A percentile compares a stretch with the other conserved stretches of the same genome.
Conservation (phyloP, 495 filamentous ascomycete species). For the Bathelium albidoporum region DNA sequence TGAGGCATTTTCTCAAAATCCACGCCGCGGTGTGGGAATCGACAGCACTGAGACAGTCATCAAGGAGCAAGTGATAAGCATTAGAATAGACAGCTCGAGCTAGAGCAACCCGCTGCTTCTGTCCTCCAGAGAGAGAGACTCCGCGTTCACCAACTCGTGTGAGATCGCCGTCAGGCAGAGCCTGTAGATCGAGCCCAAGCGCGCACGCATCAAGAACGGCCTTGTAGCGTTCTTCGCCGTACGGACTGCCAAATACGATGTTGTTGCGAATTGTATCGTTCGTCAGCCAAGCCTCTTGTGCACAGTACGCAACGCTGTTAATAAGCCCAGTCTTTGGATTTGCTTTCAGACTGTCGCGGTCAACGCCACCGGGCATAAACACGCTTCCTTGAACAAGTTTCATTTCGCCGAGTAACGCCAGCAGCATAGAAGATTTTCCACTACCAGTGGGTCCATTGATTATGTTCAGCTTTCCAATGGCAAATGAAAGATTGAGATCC, state of each 20-base stretch:
- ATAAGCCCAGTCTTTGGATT: too few relatives aligned
- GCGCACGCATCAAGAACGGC: conserved; percentile 52
- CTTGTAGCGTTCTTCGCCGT: conserved; percentile 48
- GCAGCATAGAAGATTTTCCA: not conserved
- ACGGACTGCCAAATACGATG: conserved; percentile 43
- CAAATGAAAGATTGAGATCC: too few relatives aligned
- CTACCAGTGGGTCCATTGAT: not conserved
- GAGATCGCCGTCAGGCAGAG: conserved; percentile 45
- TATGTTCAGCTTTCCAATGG: not conserved
- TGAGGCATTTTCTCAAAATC: conserved; percentile 47
- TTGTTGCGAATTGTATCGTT: conserved; percentile 50
- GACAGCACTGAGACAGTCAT: conserved; percentile 52
- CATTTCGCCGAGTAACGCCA: not conserved
- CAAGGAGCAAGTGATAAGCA: conserved; percentile 41
- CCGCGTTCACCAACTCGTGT: conserved; percentile 55
- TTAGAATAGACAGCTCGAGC: conserved; percentile 49
- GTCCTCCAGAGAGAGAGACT: conserved; percentile 53
- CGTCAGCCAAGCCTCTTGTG: conserved; percentile 41
- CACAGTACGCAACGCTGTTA: conserved; percentile 49
- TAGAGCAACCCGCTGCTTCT: conserved; percentile 53
- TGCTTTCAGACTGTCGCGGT: too few relatives aligned
- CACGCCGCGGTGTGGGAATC: conserved; percentile 51
- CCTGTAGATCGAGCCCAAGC: conserved; percentile 46
- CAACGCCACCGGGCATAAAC: not conserved
- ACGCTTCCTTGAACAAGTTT: not conserved